These are phyloP conservation scores for Phytopythium kandeliae DNA, from an alignment of 352 stramenopile species.

Conservation along the genomic window DNA sequence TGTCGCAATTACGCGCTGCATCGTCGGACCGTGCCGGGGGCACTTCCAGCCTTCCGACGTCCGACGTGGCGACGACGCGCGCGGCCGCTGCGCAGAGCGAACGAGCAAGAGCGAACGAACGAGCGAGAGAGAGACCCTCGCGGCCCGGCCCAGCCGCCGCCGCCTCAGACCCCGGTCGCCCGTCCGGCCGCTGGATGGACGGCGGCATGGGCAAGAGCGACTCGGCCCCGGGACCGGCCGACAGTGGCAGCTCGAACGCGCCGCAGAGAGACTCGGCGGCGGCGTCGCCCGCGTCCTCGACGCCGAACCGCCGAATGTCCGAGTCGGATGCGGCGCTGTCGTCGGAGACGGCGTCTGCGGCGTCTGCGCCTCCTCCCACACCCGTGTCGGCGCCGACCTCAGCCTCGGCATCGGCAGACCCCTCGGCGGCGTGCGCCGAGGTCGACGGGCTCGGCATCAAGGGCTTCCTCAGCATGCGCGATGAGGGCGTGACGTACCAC, in stretches of 20 bases:
- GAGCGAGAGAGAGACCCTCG: no score
- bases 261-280: background rate
- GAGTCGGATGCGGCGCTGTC: conserved; percentile 9
- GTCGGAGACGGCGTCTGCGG: conserved; percentile 7
- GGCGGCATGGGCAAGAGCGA: conserved; percentile 2
- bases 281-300: conserved; percentile 2
- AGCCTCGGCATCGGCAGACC: background rate
- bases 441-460: conserved; percentile 66
- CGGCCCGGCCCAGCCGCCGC: no score
- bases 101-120: no score
- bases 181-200: background rate
- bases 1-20: background rate
- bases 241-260: conserved; percentile 7
- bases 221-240: background rate
- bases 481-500: conserved; percentile 80
- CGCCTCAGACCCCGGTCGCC: background rate
- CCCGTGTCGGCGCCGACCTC: conserved; percentile 2
- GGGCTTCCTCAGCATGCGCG: conserved; percentile 72
- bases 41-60: background rate
- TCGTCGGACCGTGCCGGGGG: background rate
- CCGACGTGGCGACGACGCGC: background rate
- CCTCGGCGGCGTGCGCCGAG: conserved; percentile 20
- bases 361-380: background rate
- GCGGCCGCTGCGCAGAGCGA: no score
- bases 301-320: conserved; percentile 17